Evolutionary conservation across 2,329 filamentous ascomycete species (phyloP), one percentile per base, ranked within the genome.

Genomic region (Stachybotrys chlorohalonatus): DNA sequence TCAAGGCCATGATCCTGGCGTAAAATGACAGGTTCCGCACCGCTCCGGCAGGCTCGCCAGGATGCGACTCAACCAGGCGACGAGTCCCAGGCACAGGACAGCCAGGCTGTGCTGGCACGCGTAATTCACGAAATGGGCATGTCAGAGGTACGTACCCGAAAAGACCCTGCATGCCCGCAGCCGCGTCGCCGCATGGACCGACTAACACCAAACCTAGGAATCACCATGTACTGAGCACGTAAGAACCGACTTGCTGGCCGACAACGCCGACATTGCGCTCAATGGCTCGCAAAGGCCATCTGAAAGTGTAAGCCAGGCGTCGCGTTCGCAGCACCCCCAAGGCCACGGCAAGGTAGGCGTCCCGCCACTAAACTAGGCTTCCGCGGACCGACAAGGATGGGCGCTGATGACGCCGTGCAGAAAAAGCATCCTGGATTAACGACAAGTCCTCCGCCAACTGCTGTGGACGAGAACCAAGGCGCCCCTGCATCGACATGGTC

Each of bases 41-140:
- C 61, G 59, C 59, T 70, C 42, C 55, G 51, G 49, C 58, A 64
- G 51, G 66, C 66, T 5, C 67, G 66, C 17, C 59, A 61, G 11
- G 60, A 55, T 56, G 64, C 58, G 3, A 50, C 65, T 7, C 60
- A 67, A 6, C 70, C 67, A 53, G 63, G 56, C 55, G 63, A 66
- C 56, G 73, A 74, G 53, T 70, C 72, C 7, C 74, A 76, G 59
- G 74, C 72, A 7, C 74, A 76, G 59, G 74, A 77, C 60, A 77
- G 72, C 64, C 74, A 76, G 63, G 63, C 66, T 31, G 63, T 77
- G 31, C 59, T 73, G 2, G 67, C 71, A 42, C 65, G 65, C 54
- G 67, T 74, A 58, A 69, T 68, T 57, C 65, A 62, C 17, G 64
- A 71, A 55, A 70, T 74, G 55, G 73, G 71, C 54, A 64, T 72